Evolutionary conservation across 176 grass and related monocot genomes (phyloP).

Genomic region (Carex parvula): DNA sequence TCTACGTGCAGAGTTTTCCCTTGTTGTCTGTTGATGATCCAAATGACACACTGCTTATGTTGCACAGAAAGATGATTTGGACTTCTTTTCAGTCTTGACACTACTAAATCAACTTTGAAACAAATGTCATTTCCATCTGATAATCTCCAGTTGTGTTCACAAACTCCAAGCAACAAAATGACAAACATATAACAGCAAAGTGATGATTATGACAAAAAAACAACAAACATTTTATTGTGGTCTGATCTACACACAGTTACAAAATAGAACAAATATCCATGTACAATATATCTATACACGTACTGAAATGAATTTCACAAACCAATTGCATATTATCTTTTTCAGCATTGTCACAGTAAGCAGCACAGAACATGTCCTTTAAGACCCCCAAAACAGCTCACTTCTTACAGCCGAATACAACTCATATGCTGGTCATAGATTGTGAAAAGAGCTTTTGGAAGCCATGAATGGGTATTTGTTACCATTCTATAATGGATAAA

Average conservation of each 20-base stretch:
- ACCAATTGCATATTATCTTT: not conserved
- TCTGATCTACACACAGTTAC: not conserved
- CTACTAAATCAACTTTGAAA: not conserved
- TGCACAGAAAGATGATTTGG: too few relatives aligned
- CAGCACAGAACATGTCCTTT: not conserved
- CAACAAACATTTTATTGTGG: not conserved
- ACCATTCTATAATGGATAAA: not conserved
- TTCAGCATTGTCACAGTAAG: not conserved
- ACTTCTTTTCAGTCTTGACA: not conserved
- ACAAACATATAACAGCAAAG: not conserved
- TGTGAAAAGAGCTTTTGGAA: not conserved
- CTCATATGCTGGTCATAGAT: not conserved
- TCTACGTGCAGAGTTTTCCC: too few relatives aligned
- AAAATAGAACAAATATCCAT: not conserved
- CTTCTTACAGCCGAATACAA: not conserved
- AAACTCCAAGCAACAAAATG: not conserved
- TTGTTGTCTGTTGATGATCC: too few relatives aligned
- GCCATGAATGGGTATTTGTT: not conserved
- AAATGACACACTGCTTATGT: too few relatives aligned
- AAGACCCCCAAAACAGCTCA: not conserved
- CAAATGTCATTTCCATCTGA: not conserved
- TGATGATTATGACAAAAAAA: not conserved
- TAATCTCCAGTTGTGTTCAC: not conserved
- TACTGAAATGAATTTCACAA: not conserved
- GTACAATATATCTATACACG: not conserved